A percentile compares a stretch with the other conserved stretches of the same genome.
phyloP scores from a whole-genome alignment of 306 rosid species.

The Amphicarpaea edgeworthii region DNA sequence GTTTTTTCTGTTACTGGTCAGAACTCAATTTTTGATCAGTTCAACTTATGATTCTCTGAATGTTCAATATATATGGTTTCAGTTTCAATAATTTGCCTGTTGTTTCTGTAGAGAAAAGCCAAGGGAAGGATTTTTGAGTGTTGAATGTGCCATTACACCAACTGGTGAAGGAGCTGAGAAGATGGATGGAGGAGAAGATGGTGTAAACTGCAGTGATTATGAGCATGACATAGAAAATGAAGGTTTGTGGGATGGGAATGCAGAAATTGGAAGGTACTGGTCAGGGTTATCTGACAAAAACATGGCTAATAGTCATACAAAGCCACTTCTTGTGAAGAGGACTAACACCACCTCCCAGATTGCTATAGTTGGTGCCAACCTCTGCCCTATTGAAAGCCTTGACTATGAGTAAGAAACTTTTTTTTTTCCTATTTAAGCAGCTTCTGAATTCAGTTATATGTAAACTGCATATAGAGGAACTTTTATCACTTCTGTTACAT shows the following conservation, averaged over 20 bases:
- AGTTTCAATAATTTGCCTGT: neutral
- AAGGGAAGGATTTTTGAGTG: neutral
- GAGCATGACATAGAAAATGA: constrained; percentile 59
- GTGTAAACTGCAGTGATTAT: constrained; percentile 29
- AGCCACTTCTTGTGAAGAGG: constrained; percentile 66
- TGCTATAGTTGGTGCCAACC: constrained; percentile 88
- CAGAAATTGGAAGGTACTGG: constrained; percentile 41
- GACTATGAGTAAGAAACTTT: constrained; percentile 77
- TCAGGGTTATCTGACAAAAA: constrained; percentile 54
- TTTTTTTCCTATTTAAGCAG: neutral
- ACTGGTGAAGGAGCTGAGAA: constrained; percentile 27
- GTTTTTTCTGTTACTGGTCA: no score
- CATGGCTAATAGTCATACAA: constrained; percentile 37
- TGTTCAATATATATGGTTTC: no score
- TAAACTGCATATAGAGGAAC: no score
- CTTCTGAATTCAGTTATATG: no score
- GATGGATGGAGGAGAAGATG: constrained; percentile 48
- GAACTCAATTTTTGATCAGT: no score
- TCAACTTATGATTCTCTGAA: no score
- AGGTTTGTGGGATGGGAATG: constrained; percentile 50
- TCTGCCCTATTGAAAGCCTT: constrained; percentile 89
- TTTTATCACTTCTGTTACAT: no score
- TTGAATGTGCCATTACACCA: neutral
- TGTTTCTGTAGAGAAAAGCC: neutral
- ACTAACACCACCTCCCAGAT: constrained; percentile 84